Evolutionary conservation across 1,284 basidiomycete species (phyloP), one percentile per base, ranked within the genome.

Genomic region (Agroathelia rolfsii): DNA sequence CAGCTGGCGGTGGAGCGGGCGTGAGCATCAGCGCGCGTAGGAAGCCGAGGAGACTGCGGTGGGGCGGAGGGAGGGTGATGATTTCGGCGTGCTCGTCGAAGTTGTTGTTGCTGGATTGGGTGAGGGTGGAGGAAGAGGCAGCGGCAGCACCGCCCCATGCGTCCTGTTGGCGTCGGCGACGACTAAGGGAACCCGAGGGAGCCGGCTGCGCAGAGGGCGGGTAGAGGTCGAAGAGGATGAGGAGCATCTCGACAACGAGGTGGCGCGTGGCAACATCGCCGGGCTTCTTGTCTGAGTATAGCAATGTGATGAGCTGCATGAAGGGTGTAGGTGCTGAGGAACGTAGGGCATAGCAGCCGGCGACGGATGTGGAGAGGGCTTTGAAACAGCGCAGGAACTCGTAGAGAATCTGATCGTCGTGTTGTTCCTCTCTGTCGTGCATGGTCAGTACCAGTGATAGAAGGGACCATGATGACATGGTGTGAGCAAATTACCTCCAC

Each of bases 231-330:
- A 92, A 92, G 7, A 93, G 61, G 34, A 83, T 68, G 10, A 81
- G 61, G 25, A 94, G 66, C 10, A 95, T 62, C 38, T 98, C 94
- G 32, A 88, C 61, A 32, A 99, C 89, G 32, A 96, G 70, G 50
- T 94, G 89, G 24, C 93, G 76, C 3, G 87, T 85, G 2, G 76
- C 69, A 2, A 97, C 67, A 34, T 98, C 94, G 24, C 94, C 94
- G 0, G 94, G 94, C 52, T 92, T 93, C 64, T 97, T 97, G 61
- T 96, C 93, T 1, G 89, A 93, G 57, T 88, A 97, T 3, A 98
- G 66, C 3, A 98, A 69, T 3, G 75, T 62, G 9, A 90, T 68
- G 6, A 99, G 67, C 38, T 88, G 81, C 1, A 70, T 64, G 52
- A 90, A 96, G 0, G 95, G 95, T 0, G 77, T 75, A 0, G 93